Conservation (phyloP, 2,329 filamentous ascomycete genomes). For the Fusarium oligoseptatum region DNA sequence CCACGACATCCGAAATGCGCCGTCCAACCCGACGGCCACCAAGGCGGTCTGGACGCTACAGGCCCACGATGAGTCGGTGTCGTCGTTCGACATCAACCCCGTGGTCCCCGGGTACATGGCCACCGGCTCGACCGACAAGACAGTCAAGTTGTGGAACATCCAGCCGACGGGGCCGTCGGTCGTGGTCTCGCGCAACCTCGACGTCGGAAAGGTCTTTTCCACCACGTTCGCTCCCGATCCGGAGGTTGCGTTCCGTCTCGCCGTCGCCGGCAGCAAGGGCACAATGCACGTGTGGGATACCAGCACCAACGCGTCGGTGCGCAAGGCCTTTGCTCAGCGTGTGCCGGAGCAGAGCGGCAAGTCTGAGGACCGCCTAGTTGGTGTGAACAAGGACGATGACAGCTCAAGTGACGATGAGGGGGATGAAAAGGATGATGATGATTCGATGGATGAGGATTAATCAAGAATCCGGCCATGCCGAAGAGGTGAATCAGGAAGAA, state of each 20-base stretch:
- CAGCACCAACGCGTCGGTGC: constrained; percentile 88
- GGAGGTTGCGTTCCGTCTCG: constrained; percentile 91
- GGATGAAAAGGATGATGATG: constrained; percentile 61
- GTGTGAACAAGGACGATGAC: constrained; percentile 75
- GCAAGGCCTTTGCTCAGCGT: constrained; percentile 83
- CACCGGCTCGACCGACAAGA: constrained; percentile 93
- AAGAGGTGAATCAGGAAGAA: constrained; percentile 14
- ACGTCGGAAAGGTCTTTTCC: constrained; percentile 95
- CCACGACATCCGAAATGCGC: constrained; percentile 85
- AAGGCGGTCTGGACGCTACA: constrained; percentile 96
- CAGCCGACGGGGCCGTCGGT: constrained; percentile 84
- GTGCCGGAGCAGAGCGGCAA: constrained; percentile 68
- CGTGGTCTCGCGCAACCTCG: constrained; percentile 91
- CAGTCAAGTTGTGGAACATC: constrained; percentile 97
- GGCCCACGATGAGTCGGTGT: constrained; percentile 92
- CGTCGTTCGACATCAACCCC: constrained; percentile 92
- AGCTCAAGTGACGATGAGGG: constrained; percentile 70
- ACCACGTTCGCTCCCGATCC: constrained; percentile 90
- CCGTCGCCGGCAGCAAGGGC: constrained; percentile 95
- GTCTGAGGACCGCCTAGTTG: constrained; percentile 82
- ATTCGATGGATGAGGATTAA: constrained; percentile 70
- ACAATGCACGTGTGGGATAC: constrained; percentile 96
- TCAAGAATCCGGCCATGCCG: constrained; percentile 16
- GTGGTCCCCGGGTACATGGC: constrained; percentile 92
- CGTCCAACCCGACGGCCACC: constrained; percentile 77